These are phyloP conservation scores for Typha latifolia DNA, from an alignment of 176 grass and related monocot species.

Conservation along the genomic window DNA sequence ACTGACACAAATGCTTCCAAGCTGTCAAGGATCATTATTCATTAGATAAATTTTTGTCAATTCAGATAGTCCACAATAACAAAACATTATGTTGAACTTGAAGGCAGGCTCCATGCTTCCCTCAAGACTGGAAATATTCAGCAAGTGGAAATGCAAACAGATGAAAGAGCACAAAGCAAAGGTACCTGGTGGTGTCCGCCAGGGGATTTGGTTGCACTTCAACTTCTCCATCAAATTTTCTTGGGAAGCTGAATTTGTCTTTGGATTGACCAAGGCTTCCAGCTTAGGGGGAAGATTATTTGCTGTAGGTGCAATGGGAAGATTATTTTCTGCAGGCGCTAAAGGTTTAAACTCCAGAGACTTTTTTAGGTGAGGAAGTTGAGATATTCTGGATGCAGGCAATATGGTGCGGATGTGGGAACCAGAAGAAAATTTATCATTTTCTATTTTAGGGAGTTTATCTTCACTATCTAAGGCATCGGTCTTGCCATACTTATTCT, in stretches of 20 bases:
- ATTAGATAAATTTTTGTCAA: slow-evolving; percentile 5
- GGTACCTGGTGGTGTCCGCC: slow-evolving; percentile 88
- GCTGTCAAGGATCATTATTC: slow-evolving; percentile 13
- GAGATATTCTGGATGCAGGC: slow-evolving; percentile 15
- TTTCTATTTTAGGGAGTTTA: slow-evolving; percentile 29
- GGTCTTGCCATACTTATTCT: slow-evolving; percentile 82
- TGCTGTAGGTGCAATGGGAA: background rate
- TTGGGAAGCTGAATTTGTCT: slow-evolving; percentile 24
- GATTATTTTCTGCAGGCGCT: slow-evolving; percentile 17
- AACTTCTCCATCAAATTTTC: slow-evolving; percentile 49
- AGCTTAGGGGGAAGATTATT: slow-evolving; percentile 13
- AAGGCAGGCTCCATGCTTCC: background rate
- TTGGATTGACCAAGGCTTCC: slow-evolving; percentile 21
- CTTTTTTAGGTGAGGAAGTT: slow-evolving; percentile 13
- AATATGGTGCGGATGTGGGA: slow-evolving; percentile 12
- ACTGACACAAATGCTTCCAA: slow-evolving; percentile 5
- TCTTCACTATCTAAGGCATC: slow-evolving; percentile 33
- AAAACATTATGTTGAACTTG: background rate
- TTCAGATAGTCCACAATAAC: slow-evolving; percentile 12
- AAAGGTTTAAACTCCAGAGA: slow-evolving; percentile 21
- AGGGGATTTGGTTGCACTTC: slow-evolving; percentile 53
- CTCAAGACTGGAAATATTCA: slow-evolving; percentile 6
- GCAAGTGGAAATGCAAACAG: slow-evolving; percentile 25
- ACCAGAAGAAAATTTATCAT: slow-evolving; percentile 13
- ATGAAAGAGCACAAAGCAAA: slow-evolving; percentile 30